Evolutionary conservation across 148 eudicot species (phyloP).

Genomic region (Limonium bicolor): DNA sequence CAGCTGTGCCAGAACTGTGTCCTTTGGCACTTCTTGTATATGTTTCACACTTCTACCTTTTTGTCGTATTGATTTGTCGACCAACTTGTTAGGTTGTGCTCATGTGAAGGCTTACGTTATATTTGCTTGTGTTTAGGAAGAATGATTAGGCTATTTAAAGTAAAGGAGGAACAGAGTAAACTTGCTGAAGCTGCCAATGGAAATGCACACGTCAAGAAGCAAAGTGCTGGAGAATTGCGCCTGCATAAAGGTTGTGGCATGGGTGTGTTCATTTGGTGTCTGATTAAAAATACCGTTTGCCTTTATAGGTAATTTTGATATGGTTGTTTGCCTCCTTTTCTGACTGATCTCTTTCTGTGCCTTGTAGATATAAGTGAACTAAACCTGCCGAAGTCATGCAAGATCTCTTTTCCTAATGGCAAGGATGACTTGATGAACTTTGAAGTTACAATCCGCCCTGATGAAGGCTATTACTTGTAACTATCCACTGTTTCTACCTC

Average conservation of each 20-base stretch:
- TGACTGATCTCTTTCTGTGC: no score
- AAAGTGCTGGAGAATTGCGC: conserved; percentile 80
- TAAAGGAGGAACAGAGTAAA: conserved; percentile 64
- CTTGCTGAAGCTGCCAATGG: conserved; percentile 62
- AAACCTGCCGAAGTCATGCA: conserved; percentile 60
- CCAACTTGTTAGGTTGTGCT: no score
- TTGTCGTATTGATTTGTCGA: no score
- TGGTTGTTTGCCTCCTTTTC: no score
- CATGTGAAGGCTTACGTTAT: no score
- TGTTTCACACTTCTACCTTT: no score
- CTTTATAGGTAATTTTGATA: no score
- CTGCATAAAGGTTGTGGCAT: conserved; percentile 76
- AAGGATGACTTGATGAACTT: conserved; percentile 83
- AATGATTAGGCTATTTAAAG: conserved; percentile 79
- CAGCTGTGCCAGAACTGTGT: no score
- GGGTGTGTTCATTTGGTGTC: no score
- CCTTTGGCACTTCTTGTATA: no score
- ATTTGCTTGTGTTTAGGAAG: conserved; percentile 1
- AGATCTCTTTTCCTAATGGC: conserved; percentile 61
- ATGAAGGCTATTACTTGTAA: conserved; percentile 75
- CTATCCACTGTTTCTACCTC: conserved; percentile 2
- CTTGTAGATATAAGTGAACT: conserved; percentile 71
- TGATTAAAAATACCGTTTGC: no score
- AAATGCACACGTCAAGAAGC: conserved; percentile 50
- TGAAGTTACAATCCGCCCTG: conserved; percentile 71